These are phyloP conservation scores for Backusella sp. DNA, from an alignment of 192 early-diverging fungal genomes.

Conservation along the genomic window DNA sequence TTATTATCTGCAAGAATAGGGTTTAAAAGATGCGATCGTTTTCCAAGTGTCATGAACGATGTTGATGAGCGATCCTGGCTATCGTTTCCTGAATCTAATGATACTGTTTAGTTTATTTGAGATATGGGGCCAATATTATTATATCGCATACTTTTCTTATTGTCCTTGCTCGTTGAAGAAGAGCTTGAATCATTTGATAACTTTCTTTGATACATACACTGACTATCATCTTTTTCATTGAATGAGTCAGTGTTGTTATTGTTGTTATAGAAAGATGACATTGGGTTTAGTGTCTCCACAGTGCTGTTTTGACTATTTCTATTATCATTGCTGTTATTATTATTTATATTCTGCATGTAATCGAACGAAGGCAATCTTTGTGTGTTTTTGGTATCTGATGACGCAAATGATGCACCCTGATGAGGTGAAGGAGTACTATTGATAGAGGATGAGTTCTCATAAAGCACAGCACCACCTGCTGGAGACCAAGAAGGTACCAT, in stretches of 20 bases:
- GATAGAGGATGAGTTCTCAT: neutral
- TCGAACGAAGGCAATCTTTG: neutral
- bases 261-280: neutral
- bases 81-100: neutral
- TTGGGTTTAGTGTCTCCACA: neutral
- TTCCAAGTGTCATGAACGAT: conserved; percentile 11
- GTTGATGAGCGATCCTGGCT: neutral
- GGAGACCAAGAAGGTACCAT: neutral
- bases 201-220: neutral
- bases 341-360: neutral
- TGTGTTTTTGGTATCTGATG: neutral
- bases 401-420: neutral
- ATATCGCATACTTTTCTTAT: neutral
- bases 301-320: neutral
- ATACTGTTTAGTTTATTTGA: neutral
- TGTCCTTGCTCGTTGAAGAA: neutral
- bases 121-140: neutral
- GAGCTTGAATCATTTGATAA: neutral
- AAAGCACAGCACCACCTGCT: neutral
- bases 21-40: conserved; percentile 21
- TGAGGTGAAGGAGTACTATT: neutral
- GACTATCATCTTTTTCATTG: neutral
- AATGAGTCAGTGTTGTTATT: neutral
- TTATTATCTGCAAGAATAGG: neutral
- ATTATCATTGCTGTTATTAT: neutral